Evolutionary conservation across 1,284 basidiomycete genomes (phyloP).

Genomic region (Ceraceosorus guamensis): DNA sequence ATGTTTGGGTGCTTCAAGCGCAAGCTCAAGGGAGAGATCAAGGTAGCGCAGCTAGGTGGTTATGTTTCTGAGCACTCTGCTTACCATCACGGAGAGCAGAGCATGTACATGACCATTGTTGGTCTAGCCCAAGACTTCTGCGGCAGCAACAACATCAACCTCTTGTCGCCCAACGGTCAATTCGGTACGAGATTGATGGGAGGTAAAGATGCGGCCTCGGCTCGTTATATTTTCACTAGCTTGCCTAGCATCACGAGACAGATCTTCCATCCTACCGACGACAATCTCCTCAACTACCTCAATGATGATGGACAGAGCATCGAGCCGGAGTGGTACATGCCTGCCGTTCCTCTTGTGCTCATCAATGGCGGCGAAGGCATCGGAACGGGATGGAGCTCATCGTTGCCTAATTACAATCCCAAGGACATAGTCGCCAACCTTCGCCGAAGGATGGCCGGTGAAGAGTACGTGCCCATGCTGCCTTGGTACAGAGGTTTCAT

Average conservation of each 20-base stretch:
- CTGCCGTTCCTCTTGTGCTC: slow-evolving; percentile 78
- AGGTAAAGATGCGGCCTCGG: slow-evolving; percentile 69
- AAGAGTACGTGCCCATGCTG: slow-evolving; percentile 75
- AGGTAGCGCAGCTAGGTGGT: slow-evolving; percentile 91
- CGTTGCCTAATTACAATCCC: slow-evolving; percentile 88
- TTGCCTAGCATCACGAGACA: slow-evolving; percentile 69
- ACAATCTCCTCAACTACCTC: slow-evolving; percentile 72
- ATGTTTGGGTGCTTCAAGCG: slow-evolving; percentile 92
- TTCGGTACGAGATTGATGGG: slow-evolving; percentile 66
- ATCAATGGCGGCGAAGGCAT: slow-evolving; percentile 96
- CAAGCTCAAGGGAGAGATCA: slow-evolving; percentile 85
- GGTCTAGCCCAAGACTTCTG: slow-evolving; percentile 90
- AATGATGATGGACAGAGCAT: slow-evolving; percentile 81
- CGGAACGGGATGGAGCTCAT: slow-evolving; percentile 96
- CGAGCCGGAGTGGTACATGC: slow-evolving; percentile 93
- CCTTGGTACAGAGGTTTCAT: slow-evolving; percentile 96
- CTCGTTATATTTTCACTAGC: slow-evolving; percentile 93
- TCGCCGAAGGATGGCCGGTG: slow-evolving; percentile 74
- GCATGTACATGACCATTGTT: slow-evolving; percentile 81
- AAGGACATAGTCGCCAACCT: slow-evolving; percentile 81
- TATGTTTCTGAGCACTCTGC: slow-evolving; percentile 89
- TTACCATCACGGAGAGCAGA: slow-evolving; percentile 93
- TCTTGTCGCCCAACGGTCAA: slow-evolving; percentile 84
- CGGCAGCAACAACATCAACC: slow-evolving; percentile 91
- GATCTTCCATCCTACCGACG: slow-evolving; percentile 77